Evolutionary conservation across 75 land plant species (phyloP).

Genomic region (Picea glauca): DNA sequence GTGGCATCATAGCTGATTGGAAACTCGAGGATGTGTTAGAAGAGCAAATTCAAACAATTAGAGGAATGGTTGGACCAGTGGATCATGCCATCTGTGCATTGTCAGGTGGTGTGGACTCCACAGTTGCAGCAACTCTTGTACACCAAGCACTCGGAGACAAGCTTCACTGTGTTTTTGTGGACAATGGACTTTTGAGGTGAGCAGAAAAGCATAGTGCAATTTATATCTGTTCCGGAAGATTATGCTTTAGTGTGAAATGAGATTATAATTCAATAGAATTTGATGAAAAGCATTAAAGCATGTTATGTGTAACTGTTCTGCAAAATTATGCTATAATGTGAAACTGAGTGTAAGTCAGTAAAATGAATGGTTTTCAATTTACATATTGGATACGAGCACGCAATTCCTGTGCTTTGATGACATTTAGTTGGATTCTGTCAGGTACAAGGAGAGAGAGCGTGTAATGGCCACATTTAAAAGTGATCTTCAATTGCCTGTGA

Average conservation of each 20-base stretch:
- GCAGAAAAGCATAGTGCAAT: not conserved
- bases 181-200: conserved; percentile 92
- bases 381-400: not conserved
- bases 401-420: no score
- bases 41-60: conserved; percentile 70
- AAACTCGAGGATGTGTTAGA: conserved; percentile 74
- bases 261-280: not conserved
- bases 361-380: not conserved
- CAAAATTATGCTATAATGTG: not conserved
- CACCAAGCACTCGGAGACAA: conserved; percentile 91
- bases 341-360: not conserved
- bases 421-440: conserved; percentile 10
- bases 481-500: conserved; percentile 89
- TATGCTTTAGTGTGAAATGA: not conserved
- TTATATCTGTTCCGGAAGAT: not conserved
- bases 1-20: conserved; percentile 75
- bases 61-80: conserved; percentile 53
- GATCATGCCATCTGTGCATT: conserved; percentile 95
- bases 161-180: conserved; percentile 93
- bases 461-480: conserved; percentile 83
- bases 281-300: no score
- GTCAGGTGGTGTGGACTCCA: conserved; percentile 96
- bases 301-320: no score
- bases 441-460: conserved; percentile 85
- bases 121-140: conserved; percentile 94